Conservation (phyloP, 1,139 yeast species). For the Zygosaccharomyces pseudobailii region DNA sequence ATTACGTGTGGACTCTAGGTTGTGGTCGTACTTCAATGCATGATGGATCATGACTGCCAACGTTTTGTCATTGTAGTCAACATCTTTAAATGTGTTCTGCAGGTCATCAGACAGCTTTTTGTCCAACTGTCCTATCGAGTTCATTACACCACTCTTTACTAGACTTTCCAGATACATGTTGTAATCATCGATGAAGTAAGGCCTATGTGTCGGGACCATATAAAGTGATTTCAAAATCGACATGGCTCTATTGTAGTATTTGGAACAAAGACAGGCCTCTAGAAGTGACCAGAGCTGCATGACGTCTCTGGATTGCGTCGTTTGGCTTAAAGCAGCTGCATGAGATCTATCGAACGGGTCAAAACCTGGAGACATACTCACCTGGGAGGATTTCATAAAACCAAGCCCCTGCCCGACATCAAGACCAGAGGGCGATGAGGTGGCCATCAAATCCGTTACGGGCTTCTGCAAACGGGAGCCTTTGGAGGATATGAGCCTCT, state of each 20-base stretch:
- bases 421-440: constrained; percentile 3
- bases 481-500: constrained; percentile 14
- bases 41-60: constrained; percentile 35
- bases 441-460: constrained; percentile 9
- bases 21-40: constrained; percentile 35
- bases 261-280: constrained; percentile 72
- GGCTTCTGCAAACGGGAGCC: constrained; percentile 15
- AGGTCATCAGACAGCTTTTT: constrained; percentile 31
- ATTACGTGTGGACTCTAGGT: constrained; percentile 1
- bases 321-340: constrained; percentile 25
- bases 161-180: constrained; percentile 47
- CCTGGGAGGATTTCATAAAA: constrained; percentile 19
- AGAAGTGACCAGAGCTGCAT: constrained; percentile 69
- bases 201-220: constrained; percentile 38
- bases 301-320: constrained; percentile 53
- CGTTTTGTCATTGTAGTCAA: constrained; percentile 44
- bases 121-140: constrained; percentile 22
- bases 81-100: constrained; percentile 32
- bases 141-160: constrained; percentile 36
- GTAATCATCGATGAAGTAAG: constrained; percentile 38
- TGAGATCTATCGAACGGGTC: constrained; percentile 28
- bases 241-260: constrained; percentile 68
- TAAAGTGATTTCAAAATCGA: constrained; percentile 56
- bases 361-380: constrained; percentile 21
- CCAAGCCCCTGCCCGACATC: constrained; percentile 10